Evolutionary conservation across 345 rosid species (phyloP).

Genomic region (Pistacia atlantica): DNA sequence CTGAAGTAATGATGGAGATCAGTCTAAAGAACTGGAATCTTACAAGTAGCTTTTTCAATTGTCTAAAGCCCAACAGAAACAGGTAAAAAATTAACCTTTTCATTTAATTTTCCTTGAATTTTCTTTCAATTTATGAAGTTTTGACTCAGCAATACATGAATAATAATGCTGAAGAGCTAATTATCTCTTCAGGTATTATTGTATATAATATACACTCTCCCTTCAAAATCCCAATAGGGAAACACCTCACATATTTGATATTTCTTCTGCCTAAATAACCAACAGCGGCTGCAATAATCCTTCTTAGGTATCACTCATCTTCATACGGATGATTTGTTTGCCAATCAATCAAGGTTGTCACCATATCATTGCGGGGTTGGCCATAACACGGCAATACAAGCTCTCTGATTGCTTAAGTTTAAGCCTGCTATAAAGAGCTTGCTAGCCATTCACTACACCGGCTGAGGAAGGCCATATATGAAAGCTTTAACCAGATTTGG

Average conservation of each 20-base stretch:
- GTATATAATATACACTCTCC: constrained; percentile 3
- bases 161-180: not conserved
- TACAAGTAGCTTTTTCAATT: too few relatives aligned
- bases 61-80: too few relatives aligned
- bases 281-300: constrained; percentile 2
- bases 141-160: constrained; percentile 7
- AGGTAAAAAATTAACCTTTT: too few relatives aligned
- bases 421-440: not conserved
- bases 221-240: not conserved
- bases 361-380: not conserved
- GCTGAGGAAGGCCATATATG: not conserved
- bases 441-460: too few relatives aligned
- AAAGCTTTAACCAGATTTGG: constrained; percentile 2
- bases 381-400: not conserved
- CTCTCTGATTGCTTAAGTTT: not conserved
- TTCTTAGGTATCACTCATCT: not conserved
- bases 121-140: not conserved
- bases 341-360: too few relatives aligned
- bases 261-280: not conserved
- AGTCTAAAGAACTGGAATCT: too few relatives aligned
- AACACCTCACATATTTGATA: not conserved
- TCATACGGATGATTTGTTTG: not conserved
- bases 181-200: not conserved
- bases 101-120: not conserved
- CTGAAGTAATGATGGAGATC: too few relatives aligned